Evolutionary conservation across 2,329 filamentous ascomycete species (phyloP).

Genomic region (Drechmeria coniospora): DNA sequence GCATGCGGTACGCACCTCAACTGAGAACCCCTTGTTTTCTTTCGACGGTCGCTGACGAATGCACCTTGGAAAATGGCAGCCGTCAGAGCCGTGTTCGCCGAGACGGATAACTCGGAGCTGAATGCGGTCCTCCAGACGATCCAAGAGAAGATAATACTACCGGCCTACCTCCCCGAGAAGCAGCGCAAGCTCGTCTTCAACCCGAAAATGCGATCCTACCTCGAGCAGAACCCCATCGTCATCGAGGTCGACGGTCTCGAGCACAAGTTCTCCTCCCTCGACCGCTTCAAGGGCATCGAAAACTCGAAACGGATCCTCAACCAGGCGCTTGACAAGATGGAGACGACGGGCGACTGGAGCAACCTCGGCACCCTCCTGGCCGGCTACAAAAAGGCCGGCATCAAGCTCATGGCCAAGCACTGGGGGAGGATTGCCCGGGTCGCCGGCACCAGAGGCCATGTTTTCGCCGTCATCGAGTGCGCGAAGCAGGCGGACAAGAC

Average conservation of each 20-base stretch:
- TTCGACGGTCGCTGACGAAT: no score
- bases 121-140: constrained; percentile 35
- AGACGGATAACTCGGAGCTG: constrained; percentile 37
- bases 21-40: no score
- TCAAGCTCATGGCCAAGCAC: constrained; percentile 19
- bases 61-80: constrained; percentile 11
- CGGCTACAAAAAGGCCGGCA: constrained; percentile 28
- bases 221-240: constrained; percentile 38
- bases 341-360: constrained; percentile 31
- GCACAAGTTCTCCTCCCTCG: constrained; percentile 32
- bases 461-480: constrained; percentile 33
- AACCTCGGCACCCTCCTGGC: constrained; percentile 37
- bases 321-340: constrained; percentile 28
- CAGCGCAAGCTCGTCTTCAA: constrained; percentile 40
- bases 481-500: constrained; percentile 31
- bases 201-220: constrained; percentile 26
- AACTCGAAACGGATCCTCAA: constrained; percentile 22
- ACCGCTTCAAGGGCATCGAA: constrained; percentile 26
- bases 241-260: constrained; percentile 43
- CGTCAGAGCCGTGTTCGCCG: constrained; percentile 28
- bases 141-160: constrained; percentile 44
- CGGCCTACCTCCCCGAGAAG: constrained; percentile 36
- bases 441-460: constrained; percentile 23
- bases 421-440: constrained; percentile 25
- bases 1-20: constrained; percentile 13